Evolutionary conservation across 2,329 filamentous ascomycete genomes (phyloP).

Genomic region (Paraconiothyrium sp.): DNA sequence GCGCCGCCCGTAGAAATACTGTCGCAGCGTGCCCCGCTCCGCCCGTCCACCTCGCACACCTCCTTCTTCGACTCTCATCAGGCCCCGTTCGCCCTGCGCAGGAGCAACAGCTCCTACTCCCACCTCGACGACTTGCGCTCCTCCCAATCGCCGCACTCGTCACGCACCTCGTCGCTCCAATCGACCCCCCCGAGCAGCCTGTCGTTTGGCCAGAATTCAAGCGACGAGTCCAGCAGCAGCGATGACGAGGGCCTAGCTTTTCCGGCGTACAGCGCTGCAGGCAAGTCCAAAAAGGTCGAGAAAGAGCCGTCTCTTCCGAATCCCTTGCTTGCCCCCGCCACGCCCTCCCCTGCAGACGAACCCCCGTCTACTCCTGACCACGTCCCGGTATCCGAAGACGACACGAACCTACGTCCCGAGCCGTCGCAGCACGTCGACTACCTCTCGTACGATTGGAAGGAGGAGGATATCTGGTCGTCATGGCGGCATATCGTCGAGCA

Average conservation of each 20-base stretch:
- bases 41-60: conserved; percentile 54
- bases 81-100: conserved; percentile 38
- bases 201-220: conserved; percentile 69
- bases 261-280: conserved; percentile 51
- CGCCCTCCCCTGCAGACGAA: conserved; percentile 64
- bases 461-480: conserved; percentile 97
- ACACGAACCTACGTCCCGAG: conserved; percentile 76
- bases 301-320: conserved; percentile 51
- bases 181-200: conserved; percentile 72
- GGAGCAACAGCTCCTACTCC: conserved; percentile 46
- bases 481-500: conserved; percentile 93
- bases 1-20: conserved; percentile 54
- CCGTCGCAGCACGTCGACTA: conserved; percentile 95
- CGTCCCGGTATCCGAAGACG: conserved; percentile 72
- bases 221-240: conserved; percentile 42
- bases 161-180: conserved; percentile 63
- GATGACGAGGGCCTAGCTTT: conserved; percentile 58
- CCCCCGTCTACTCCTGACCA: conserved; percentile 62
- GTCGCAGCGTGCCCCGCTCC: conserved; percentile 53
- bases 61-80: conserved; percentile 53
- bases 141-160: conserved; percentile 46
- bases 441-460: conserved; percentile 89
- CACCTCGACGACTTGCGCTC: conserved; percentile 52
- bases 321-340: conserved; percentile 44
- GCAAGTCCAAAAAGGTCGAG: conserved; percentile 26